phyloP scores from a whole-genome alignment of 2,329 filamentous ascomycete species.

The Cadophora sp. region DNA sequence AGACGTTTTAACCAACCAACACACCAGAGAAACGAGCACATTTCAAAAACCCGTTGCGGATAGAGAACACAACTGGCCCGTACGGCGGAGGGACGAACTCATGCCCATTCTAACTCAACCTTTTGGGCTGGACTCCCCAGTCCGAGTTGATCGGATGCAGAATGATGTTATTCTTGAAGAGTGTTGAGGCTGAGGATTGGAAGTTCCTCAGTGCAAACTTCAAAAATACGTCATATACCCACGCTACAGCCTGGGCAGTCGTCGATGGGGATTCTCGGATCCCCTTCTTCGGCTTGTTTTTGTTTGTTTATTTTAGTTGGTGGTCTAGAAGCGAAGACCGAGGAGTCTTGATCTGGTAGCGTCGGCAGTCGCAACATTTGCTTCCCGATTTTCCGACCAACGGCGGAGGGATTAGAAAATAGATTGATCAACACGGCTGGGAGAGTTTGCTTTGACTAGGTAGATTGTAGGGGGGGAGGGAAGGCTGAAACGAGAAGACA shows the following conservation, averaged over 20 bases:
- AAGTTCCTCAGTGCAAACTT: not conserved
- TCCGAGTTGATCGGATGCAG: too few species aligned
- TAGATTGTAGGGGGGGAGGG: not conserved
- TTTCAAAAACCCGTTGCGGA: not conserved
- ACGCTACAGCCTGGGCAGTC: constrained; percentile 5
- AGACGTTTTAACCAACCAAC: not conserved
- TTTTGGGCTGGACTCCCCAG: too few species aligned
- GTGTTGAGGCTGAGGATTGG: not conserved
- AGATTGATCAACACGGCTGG: too few species aligned
- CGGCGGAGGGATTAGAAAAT: not conserved
- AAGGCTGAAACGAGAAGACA: not conserved
- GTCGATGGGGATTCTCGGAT: not conserved
- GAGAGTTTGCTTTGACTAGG: too few species aligned
- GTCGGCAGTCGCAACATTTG: not conserved
- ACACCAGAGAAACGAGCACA: not conserved
- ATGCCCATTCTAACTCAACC: not conserved
- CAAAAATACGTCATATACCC: not conserved
- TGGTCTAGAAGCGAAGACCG: constrained; percentile 1
- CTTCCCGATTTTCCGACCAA: not conserved
- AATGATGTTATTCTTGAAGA: not conserved
- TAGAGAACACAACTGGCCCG: not conserved
- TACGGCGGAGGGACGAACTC: not conserved
- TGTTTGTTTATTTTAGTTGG: not conserved
- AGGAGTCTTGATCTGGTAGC: not conserved
- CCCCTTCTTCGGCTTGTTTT: not conserved